phyloP scores from a whole-genome alignment of 139 green algal genomes.

The Volvox africanus region DNA sequence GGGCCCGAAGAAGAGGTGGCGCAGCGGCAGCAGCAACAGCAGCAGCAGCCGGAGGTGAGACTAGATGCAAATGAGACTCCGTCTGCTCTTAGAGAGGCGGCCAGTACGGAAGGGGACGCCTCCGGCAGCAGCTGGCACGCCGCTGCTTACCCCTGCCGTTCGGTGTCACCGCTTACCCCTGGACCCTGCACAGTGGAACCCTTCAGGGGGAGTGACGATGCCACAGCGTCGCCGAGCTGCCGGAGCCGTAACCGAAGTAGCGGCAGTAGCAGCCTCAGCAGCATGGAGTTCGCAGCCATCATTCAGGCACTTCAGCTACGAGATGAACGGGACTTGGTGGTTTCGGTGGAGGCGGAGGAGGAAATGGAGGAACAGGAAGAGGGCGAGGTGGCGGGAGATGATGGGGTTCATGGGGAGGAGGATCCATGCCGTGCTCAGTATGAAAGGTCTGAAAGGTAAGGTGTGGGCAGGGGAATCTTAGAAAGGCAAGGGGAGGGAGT shows the following conservation, averaged over 20 bases:
- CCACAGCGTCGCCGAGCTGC: not conserved
- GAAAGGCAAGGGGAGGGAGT: too few species aligned
- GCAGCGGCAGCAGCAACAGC: too few species aligned
- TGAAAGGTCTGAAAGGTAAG: too few species aligned
- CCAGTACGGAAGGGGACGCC: not conserved
- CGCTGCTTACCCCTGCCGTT: too few species aligned
- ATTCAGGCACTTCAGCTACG: slow-evolving; percentile 7
- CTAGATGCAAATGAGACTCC: too few species aligned
- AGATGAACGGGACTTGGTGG: not conserved
- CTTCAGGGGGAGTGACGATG: too few species aligned
- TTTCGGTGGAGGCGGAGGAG: not conserved
- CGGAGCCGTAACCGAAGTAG: not conserved
- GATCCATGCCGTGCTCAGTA: not conserved
- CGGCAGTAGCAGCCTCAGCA: not conserved
- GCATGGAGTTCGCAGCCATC: slow-evolving; percentile 1
- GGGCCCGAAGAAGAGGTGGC: not conserved
- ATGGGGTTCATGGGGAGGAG: not conserved
- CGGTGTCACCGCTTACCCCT: too few species aligned
- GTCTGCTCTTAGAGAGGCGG: not conserved
- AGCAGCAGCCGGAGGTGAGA: too few species aligned
- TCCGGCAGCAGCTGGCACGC: too few species aligned
- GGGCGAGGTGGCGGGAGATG: too few species aligned
- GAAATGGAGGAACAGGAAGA: not conserved
- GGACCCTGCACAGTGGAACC: too few species aligned
- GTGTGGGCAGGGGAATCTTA: too few species aligned